Evolutionary conservation across 306 rosid species (phyloP), one percentile per base, ranked within the genome.

Genomic region (Ziziphus jujuba): DNA sequence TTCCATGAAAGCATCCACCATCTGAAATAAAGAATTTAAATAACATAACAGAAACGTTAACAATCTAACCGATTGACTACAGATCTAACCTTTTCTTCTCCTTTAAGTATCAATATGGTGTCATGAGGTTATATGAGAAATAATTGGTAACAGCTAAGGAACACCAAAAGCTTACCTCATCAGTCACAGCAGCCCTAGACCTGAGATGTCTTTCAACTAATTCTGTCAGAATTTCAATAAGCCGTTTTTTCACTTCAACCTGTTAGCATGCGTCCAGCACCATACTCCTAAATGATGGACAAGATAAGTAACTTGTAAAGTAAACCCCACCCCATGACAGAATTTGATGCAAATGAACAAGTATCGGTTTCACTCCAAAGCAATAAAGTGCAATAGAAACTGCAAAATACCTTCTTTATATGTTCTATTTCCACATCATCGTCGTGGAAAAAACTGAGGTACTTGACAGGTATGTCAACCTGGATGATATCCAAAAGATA

Each of bases 1-100:
- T 0, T 96, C 91, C 97, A 91, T 91, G 64, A 89, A 89, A 34
- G 96, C 97, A 67, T 89, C 96, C 66, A 91, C 97, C 96, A 89
- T 87, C 96, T 89, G 91, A 59, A 56, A 65, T 28, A 2, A 28
- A 28, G 33, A 28, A 28, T 9, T 44, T 56, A 59, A 70, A 31
- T 24, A 67, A 23, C 20, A 74, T 34, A 31, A 53, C 21, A 31
- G 44, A 43, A 33, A 49, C 20, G 17, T 7, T 31, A 4, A 28
- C 33, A 28, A 28, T 28, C 33, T 28, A 28, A 1, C 49, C 2
- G 49, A 22, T 17, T 64, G 15, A 43, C 5, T 24, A 56, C 10
- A 56, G 12, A 56, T 10, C 36, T 6, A 9, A 56, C 36, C 12
- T 7, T 19, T 19, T 11, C n/a, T n/a, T n/a, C n/a, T n/a, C n/a